Base-by-base conservation (phyloP, 169 alveolate genomes). In the Cyclospora cayetanensis region DNA sequence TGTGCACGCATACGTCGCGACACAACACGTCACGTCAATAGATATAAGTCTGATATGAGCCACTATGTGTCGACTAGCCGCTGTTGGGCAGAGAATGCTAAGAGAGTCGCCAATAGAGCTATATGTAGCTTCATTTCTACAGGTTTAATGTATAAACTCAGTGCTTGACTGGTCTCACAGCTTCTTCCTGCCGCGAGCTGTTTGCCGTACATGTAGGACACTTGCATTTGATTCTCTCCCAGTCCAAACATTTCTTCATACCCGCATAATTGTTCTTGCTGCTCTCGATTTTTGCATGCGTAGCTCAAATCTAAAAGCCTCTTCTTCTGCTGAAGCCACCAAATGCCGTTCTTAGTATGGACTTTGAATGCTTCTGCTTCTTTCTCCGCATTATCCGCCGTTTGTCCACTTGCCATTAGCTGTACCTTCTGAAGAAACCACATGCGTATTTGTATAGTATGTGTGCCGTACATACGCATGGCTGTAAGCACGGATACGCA, bases 251-350 rank as follows among this genome's bases (percentile, higher is more conserved):
- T 80, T 52, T 80, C 89, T 18, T 37, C 76, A 15, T 34, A 80
- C 5, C 74, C 50, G 39, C 89, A 80, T 20, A n/a, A 4, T 1
- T 29, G 35, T 65, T 18, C 41, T 52, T 12, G 22, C 27, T 74
- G 74, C 0, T 29, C 55, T 52, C 29, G 25, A 9, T 27, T 9
- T 43, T 2, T 34, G 89, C 89, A 80, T 0, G 34, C 22, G 63
- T 31, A 80, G 11, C 34, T 52, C 53, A 7, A 18, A 1, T 52
- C 53, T 0, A 80, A 74, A 5, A 80, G 46, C 39, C 35, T 80
- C 52, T 80, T 70, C 53, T 80, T 80, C 35, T 80, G 89, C 29
- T 80, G 74, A 5, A 80, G 89, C 74, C 74, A 80, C 89, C 89
- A 80, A 52, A 80, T 50, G 5, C 89, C 89, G 25, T 80, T 80